Percentiles rank a stretch among this genome's conserved stretches.
Evolutionary conservation across 441 rosid genomes (phyloP).

Genomic region (Biscutella auriculata): DNA sequence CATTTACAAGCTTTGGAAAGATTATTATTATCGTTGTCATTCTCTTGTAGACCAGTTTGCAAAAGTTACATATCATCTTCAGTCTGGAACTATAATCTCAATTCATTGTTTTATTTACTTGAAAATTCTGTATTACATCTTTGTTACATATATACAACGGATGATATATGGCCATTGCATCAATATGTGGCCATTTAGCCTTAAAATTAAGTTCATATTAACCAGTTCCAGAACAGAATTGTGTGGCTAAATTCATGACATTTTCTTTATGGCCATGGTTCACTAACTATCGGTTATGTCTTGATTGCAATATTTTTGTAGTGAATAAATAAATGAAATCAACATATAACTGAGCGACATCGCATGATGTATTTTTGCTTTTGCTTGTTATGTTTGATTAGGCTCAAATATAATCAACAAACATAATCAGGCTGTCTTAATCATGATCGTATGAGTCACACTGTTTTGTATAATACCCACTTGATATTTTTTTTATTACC

Average conservation of each 20-base stretch:
- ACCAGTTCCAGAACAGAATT: neutral
- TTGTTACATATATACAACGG: too few relatives aligned
- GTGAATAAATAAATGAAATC: neutral
- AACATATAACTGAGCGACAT: neutral
- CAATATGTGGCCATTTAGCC: neutral
- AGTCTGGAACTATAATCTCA: too few relatives aligned
- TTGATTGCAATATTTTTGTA: neutral
- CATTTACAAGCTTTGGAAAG: neutral
- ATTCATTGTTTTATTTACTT: too few relatives aligned
- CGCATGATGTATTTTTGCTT: neutral
- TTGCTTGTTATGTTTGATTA: neutral
- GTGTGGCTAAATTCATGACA: neutral
- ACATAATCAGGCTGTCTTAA: constrained; percentile 17
- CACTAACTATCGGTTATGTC: too few relatives aligned
- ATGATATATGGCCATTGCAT: too few relatives aligned
- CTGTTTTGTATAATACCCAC: constrained; percentile 5
- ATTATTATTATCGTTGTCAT: neutral
- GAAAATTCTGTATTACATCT: too few relatives aligned
- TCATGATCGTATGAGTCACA: constrained; percentile 9
- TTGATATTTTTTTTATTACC: neutral
- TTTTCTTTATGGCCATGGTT: neutral
- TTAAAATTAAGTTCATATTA: neutral
- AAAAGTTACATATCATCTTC: too few relatives aligned
- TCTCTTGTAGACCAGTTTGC: too few relatives aligned
- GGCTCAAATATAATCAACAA: constrained; percentile 8